Percentiles rank a stretch among this genome's conserved stretches.
These are phyloP conservation scores for Dalbergia cultrata DNA, from an alignment of 306 rosid species.

Conservation along the genomic window DNA sequence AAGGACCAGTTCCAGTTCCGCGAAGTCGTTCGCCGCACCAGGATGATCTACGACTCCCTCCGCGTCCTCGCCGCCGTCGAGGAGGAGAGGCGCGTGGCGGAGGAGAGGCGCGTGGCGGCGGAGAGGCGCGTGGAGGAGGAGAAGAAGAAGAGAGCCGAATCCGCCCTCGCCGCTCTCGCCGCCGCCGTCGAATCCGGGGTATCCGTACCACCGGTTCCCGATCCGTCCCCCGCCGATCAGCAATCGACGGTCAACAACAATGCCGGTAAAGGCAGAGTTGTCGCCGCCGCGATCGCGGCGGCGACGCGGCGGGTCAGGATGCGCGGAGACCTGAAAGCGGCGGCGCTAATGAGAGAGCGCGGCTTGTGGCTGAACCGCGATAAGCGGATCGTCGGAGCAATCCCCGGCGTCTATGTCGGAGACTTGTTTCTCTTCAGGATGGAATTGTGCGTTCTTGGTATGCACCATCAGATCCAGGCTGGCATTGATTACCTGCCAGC, in stretches of 20 bases:
- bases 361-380: conserved; percentile 89
- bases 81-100: conserved; percentile 49
- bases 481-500: conserved; percentile 91
- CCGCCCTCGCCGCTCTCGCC: neutral
- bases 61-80: conserved; percentile 59
- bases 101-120: conserved; percentile 36
- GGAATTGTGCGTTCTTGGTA: conserved; percentile 86
- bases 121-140: conserved; percentile 31
- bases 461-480: conserved; percentile 89
- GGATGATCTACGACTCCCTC: conserved; percentile 78
- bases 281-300: neutral
- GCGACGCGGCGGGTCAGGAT: conserved; percentile 37
- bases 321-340: conserved; percentile 79
- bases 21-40: conserved; percentile 62
- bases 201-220: neutral
- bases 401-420: conserved; percentile 81
- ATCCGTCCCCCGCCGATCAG: neutral
- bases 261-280: neutral
- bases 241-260: neutral
- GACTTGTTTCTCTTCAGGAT: conserved; percentile 84
- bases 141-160: neutral
- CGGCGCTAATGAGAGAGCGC: conserved; percentile 63
- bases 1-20: conserved; percentile 67
- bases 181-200: neutral
- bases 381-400: conserved; percentile 86